A percentile compares a stretch with the other conserved stretches of the same genome.
These are phyloP conservation scores for Yarrowia yakushimensis DNA, from an alignment of 805 yeast genomes.

Conservation along the genomic window DNA sequence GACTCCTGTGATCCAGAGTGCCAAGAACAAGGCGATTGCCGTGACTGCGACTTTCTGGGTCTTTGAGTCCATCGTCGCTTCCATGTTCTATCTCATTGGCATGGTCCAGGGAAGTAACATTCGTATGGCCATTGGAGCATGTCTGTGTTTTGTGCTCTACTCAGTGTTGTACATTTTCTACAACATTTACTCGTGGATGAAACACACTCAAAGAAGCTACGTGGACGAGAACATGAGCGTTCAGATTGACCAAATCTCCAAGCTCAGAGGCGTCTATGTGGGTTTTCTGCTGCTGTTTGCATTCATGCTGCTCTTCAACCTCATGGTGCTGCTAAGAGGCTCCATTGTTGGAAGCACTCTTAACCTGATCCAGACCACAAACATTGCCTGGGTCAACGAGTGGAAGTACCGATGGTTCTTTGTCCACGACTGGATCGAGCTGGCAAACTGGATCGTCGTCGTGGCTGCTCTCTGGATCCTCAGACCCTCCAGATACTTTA, in stretches of 20 bases:
- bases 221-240: constrained; percentile 13
- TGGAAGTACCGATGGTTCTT: constrained; percentile 23
- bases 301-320: neutral
- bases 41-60: neutral
- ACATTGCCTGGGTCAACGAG: constrained; percentile 4
- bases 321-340: constrained; percentile 13
- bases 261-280: neutral
- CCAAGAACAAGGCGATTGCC: constrained; percentile 7
- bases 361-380: neutral
- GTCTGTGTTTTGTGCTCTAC: constrained; percentile 15
- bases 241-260: neutral
- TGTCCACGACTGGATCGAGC: constrained; percentile 22
- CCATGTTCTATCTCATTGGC: constrained; percentile 13
- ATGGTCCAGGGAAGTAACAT: constrained; percentile 15
- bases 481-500: constrained; percentile 10
- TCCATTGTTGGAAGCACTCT: neutral
- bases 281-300: neutral
- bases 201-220: neutral
- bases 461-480: neutral
- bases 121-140: constrained; percentile 5
- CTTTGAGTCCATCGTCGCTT: neutral
- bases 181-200: constrained; percentile 1
- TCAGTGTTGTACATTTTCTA: neutral
- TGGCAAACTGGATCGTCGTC: neutral
- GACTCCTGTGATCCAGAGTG: neutral